Evolutionary conservation across 345 rosid species (phyloP).

Genomic region (Eucalyptus victrix): DNA sequence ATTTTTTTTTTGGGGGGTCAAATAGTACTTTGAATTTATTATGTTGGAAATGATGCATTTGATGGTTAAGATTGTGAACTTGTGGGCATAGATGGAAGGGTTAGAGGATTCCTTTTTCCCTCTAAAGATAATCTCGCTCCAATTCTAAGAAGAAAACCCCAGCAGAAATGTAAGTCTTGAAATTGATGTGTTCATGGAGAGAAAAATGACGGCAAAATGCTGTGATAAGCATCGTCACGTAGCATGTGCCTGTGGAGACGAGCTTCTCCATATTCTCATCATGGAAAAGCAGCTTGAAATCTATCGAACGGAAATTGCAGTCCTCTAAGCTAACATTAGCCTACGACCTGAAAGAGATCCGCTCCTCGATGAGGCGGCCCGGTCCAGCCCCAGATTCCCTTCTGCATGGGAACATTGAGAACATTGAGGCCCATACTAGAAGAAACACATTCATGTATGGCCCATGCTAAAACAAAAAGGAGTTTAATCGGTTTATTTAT

Average conservation of each 20-base stretch:
- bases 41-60: background rate
- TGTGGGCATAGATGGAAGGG: background rate
- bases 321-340: background rate
- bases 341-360: background rate
- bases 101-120: background rate
- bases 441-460: background rate
- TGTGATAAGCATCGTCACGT: background rate
- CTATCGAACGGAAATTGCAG: background rate
- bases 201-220: background rate
- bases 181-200: background rate
- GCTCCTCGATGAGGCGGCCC: background rate
- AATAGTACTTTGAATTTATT: background rate
- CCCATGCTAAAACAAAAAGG: background rate
- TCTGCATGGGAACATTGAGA: background rate
- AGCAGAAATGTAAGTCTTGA: background rate
- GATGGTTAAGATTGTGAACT: background rate
- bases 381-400: background rate
- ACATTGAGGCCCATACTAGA: background rate
- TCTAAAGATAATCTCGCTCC: background rate
- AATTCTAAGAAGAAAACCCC: background rate
- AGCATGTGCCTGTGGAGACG: background rate
- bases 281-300: background rate
- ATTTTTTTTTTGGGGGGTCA: no score
- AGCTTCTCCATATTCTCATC: background rate
- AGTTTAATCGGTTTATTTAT: background rate